Base-by-base conservation (phyloP, 2,329 filamentous ascomycete species). In the Colletotrichum chrysophilum region DNA sequence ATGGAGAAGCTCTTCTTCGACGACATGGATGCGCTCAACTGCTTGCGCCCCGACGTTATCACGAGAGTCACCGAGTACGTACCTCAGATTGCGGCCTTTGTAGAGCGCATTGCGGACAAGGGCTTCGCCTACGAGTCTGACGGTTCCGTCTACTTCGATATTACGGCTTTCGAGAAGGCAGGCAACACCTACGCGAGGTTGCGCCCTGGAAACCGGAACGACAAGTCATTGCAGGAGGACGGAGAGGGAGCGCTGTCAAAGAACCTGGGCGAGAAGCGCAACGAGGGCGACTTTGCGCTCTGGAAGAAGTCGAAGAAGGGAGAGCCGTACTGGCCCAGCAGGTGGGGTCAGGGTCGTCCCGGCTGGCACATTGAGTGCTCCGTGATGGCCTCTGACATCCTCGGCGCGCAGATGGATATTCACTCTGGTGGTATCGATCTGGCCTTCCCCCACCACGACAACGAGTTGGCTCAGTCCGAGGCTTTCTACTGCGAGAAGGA, bases 291-390 rank as follows among this genome's bases (percentile, higher is more conserved):
- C 81, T 98, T 98, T 85, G 96, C 96, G 1, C 87, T 98, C 3
- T 98, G 96, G 96, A 98, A 98, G 84, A 93, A 93, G 70, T 96
- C 94, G 2, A 98, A 98, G 86, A 92, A 95, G 16, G 96, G 96
- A 58, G 96, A 98, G 88, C 96, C 96, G 1, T 94, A 92, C 78
- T 98, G 96, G 96, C 89, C 92, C 7, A 97, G 94, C 79, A 92
- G 93, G 5, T 98, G 96, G 96, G 96, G 96, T 6, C 89, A 93
- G 71, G 96, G 96, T 6, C 90, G 96, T 60, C 96, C 96, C 1
- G 96, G 96, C 21, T 98, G 96, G 96, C 96, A 98, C 82, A 98
- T 98, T 81, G 96, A 98, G 86, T 98, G 96, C 91, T 96, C 94
- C 2, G 96, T 96, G 18, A 98, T 98, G 96, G 96, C 96, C 1